phyloP scores from a whole-genome alignment of 1,284 basidiomycete genomes.

The Irpex rosettiformis region DNA sequence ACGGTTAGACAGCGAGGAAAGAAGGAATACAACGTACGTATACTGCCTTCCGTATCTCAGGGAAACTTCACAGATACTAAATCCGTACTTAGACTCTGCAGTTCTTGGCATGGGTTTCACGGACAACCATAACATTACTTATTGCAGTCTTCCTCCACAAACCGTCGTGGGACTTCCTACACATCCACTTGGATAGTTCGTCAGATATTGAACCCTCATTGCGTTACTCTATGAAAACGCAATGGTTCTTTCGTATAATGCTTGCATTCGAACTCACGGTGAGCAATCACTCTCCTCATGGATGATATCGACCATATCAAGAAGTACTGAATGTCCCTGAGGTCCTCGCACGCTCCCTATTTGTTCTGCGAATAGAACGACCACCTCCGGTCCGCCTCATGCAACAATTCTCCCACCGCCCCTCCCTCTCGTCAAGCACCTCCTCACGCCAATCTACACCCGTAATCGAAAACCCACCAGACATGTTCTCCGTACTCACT shows the following conservation, averaged over 20 bases:
- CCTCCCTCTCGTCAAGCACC: slow-evolving; percentile 14
- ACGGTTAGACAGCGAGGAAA: slow-evolving; percentile 63
- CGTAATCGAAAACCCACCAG: slow-evolving; percentile 38
- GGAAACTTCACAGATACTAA: not conserved
- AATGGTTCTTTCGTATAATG: slow-evolving; percentile 16
- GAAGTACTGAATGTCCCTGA: no score
- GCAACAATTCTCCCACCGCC: slow-evolving; percentile 41
- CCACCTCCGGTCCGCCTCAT: slow-evolving; percentile 67
- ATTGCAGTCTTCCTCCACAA: slow-evolving; percentile 40
- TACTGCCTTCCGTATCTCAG: not conserved
- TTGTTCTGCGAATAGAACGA: slow-evolving; percentile 54
- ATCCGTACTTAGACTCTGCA: slow-evolving; percentile 47
- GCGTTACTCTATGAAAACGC: not conserved
- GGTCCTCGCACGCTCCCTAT: slow-evolving; percentile 47
- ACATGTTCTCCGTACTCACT: slow-evolving; percentile 56
- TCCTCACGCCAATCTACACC: slow-evolving; percentile 26
- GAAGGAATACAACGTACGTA: slow-evolving; percentile 55
- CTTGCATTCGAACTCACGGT: slow-evolving; percentile 43
- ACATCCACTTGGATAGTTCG: slow-evolving; percentile 29
- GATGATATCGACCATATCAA: slow-evolving; percentile 6
- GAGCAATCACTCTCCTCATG: slow-evolving; percentile 24
- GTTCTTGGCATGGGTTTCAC: slow-evolving; percentile 49
- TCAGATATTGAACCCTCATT: not conserved
- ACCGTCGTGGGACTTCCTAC: slow-evolving; percentile 41
- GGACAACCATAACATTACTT: slow-evolving; percentile 49